These are phyloP conservation scores for Iberis pinnata DNA, from an alignment of 345 rosid genomes.

Conservation along the genomic window DNA sequence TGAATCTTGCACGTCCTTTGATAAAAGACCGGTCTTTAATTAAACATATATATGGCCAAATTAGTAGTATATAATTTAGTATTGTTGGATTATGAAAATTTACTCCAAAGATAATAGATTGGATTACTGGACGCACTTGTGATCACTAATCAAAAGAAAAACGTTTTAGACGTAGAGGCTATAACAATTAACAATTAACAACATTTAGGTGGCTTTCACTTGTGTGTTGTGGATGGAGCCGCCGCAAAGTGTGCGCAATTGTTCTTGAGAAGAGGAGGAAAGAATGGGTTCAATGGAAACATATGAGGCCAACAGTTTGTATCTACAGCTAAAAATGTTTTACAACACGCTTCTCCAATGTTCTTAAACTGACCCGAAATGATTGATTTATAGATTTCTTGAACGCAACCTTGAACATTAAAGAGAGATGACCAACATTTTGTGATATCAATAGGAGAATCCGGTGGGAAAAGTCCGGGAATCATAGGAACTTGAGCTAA, in stretches of 20 bases:
- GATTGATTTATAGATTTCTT: neutral
- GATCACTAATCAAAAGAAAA: too few relatives aligned
- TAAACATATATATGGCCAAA: too few relatives aligned
- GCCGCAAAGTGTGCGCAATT: neutral
- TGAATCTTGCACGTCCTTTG: too few relatives aligned
- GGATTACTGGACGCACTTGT: too few relatives aligned
- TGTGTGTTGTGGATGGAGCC: conserved; percentile 3
- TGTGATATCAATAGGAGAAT: neutral
- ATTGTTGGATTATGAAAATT: too few relatives aligned
- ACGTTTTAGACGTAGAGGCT: neutral
- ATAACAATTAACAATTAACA: neutral
- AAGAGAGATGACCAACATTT: conserved; percentile 22
- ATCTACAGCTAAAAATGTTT: neutral
- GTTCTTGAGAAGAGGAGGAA: conserved; percentile 9
- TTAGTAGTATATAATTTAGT: too few relatives aligned
- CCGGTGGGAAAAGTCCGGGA: neutral
- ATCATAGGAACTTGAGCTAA: neutral
- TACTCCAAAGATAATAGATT: too few relatives aligned
- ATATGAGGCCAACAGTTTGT: too few relatives aligned
- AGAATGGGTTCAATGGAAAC: conserved; percentile 6
- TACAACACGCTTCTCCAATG: conserved; percentile 11
- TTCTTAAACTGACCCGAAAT: conserved; percentile 1
- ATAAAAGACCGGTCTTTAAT: too few relatives aligned
- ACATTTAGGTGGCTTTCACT: neutral
- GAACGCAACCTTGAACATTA: conserved; percentile 11